Evolutionary conservation across 352 stramenopile genomes (phyloP).

Genomic region (Lagenidium sp.): DNA sequence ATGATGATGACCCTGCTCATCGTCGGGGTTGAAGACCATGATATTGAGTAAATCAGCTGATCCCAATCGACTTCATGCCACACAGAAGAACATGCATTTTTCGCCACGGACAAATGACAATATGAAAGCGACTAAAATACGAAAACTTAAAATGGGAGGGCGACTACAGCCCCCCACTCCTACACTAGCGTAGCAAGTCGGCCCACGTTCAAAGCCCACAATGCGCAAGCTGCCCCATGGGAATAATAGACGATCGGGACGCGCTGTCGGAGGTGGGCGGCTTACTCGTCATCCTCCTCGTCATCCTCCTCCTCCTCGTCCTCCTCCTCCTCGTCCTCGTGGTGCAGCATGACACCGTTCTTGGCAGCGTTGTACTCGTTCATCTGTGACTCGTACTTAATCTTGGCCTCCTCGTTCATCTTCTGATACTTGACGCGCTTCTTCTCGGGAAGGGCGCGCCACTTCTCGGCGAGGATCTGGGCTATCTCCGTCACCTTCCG

Average conservation of each 20-base stretch:
- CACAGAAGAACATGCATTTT: too few species aligned
- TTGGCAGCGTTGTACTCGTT: slow-evolving; percentile 82
- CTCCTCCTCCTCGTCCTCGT: slow-evolving; percentile 56
- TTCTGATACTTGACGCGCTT: slow-evolving; percentile 89
- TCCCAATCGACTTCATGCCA: too few species aligned
- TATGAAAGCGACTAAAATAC: too few species aligned
- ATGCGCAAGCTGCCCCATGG: too few species aligned
- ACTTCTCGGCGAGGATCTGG: slow-evolving; percentile 68
- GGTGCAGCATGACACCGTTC: slow-evolving; percentile 16
- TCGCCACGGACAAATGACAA: too few species aligned
- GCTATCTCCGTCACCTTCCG: slow-evolving; percentile 93
- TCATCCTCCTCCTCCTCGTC: slow-evolving; percentile 61
- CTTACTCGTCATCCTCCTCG: slow-evolving; percentile 57
- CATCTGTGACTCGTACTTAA: slow-evolving; percentile 87
- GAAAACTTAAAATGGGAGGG: too few species aligned
- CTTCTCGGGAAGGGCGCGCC: slow-evolving; percentile 86
- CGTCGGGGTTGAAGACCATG: too few species aligned
- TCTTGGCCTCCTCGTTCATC: slow-evolving; percentile 79
- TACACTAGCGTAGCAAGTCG: too few species aligned
- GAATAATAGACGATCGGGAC: too few species aligned
- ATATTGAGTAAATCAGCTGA: too few species aligned
- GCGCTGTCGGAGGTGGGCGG: slow-evolving; percentile 4
- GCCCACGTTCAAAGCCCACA: too few species aligned
- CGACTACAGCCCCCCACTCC: too few species aligned
- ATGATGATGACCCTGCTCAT: slow-evolving; percentile 30